Percentiles rank a stretch among this genome's conserved stretches.
These are phyloP conservation scores for Trichosporon ovoides DNA, from an alignment of 1,284 basidiomycete species.

Conservation along the genomic window DNA sequence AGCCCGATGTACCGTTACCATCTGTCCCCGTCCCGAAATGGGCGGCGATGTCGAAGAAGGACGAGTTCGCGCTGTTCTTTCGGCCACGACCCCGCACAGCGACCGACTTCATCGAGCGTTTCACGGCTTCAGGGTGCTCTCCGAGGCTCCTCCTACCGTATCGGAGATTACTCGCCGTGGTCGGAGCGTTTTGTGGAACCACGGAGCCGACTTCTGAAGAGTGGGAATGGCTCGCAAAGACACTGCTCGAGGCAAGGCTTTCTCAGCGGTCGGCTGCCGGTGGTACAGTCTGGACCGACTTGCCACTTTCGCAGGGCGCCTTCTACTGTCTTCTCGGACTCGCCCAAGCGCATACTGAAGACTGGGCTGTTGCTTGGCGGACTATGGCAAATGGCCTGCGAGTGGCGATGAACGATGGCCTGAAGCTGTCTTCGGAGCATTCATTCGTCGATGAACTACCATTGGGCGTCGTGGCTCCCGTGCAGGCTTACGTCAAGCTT, in stretches of 20 bases:
- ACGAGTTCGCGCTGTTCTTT: neutral
- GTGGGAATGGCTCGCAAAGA: constrained; percentile 15
- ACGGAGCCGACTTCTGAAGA: neutral
- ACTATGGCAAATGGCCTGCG: neutral
- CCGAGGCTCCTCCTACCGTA: constrained; percentile 6
- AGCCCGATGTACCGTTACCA: neutral
- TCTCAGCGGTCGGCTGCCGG: neutral
- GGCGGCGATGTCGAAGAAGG: neutral
- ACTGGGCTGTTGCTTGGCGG: constrained; percentile 3
- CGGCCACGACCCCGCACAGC: neutral
- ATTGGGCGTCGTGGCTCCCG: neutral
- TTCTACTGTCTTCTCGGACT: constrained; percentile 8
- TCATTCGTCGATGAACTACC: neutral
- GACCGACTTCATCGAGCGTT: neutral
- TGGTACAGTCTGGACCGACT: neutral
- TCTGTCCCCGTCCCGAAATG: neutral
- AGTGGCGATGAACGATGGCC: too few relatives aligned
- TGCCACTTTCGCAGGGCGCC: constrained; percentile 5
- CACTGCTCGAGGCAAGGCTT: neutral
- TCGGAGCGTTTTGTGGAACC: neutral
- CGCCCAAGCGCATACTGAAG: constrained; percentile 1
- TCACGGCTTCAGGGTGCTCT: neutral
- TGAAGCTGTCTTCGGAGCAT: neutral
- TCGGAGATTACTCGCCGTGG: constrained; percentile 1
- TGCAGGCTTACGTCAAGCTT: constrained; percentile 8